These are phyloP conservation scores for Hamigera avellanea DNA, from an alignment of 495 filamentous ascomycete species.

Conservation along the genomic window DNA sequence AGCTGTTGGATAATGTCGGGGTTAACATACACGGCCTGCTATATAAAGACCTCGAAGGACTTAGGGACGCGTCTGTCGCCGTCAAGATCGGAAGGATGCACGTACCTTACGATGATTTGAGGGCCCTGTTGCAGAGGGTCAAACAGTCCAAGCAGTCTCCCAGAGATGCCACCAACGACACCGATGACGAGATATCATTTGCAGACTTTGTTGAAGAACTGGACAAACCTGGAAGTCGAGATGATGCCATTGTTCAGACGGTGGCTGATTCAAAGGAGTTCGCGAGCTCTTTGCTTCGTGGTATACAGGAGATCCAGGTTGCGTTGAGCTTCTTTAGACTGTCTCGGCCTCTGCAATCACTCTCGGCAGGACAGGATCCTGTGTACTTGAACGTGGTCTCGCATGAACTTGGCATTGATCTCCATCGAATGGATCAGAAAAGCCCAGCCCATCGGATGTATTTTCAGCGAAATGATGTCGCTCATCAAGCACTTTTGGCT, in stretches of 20 bases:
- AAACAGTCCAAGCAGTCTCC: conserved; percentile 25
- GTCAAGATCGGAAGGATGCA: conserved; percentile 85
- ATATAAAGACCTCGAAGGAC: conserved; percentile 76
- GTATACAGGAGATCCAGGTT: conserved; percentile 93
- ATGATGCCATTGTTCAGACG: conserved; percentile 68
- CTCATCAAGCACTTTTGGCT: conserved; percentile 88
- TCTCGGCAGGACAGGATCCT: conserved; percentile 53
- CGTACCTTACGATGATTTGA: conserved; percentile 80
- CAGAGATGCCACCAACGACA: conserved; percentile 23
- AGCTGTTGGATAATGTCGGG: conserved; percentile 78
- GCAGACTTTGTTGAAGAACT: conserved; percentile 70
- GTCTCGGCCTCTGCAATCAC: conserved; percentile 58
- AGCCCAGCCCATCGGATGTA: conserved; percentile 98
- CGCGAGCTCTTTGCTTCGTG: conserved; percentile 75
- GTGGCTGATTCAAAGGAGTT: conserved; percentile 93
- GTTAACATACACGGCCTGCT: conserved; percentile 87
- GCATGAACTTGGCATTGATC: conserved; percentile 89
- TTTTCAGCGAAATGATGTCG: conserved; percentile 84
- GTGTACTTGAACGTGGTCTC: conserved; percentile 79
- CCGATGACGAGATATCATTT: conserved; percentile 49
- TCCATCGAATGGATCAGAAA: conserved; percentile 85
- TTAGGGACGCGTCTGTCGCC: conserved; percentile 80
- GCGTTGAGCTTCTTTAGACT: conserved; percentile 87
- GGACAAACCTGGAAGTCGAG: conserved; percentile 56
- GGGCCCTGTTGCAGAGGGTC: conserved; percentile 42